Evolutionary conservation across 768 basidiomycete species (phyloP).

Genomic region (Panellus pusillus): DNA sequence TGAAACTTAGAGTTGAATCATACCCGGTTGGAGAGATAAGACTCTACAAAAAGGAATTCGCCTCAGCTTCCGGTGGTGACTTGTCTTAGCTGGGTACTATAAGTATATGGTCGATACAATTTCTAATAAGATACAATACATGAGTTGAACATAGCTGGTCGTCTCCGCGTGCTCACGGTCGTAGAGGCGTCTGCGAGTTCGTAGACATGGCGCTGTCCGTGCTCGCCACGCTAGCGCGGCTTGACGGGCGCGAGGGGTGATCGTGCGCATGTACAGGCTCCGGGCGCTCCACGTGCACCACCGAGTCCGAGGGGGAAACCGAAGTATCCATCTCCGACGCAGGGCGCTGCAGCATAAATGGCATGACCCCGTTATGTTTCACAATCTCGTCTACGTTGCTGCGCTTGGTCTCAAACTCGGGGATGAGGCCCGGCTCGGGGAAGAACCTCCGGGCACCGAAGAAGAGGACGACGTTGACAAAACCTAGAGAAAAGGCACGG

Average conservation of each 20-base stretch:
- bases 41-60: too few species aligned
- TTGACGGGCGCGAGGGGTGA: background rate
- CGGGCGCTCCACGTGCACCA: too few species aligned
- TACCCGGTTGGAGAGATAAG: too few species aligned
- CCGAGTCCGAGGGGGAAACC: too few species aligned
- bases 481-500: constrained; percentile 17
- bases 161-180: background rate
- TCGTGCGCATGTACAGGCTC: background rate
- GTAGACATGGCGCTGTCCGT: too few species aligned
- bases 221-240: too few species aligned
- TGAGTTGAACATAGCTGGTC: too few species aligned
- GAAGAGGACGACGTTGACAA: constrained; percentile 34
- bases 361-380: constrained; percentile 20
- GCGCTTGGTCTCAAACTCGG: constrained; percentile 26
- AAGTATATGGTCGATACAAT: too few species aligned
- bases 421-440: constrained; percentile 23
- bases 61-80: too few species aligned
- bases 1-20: background rate
- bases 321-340: background rate
- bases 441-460: constrained; percentile 24
- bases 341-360: constrained; percentile 20
- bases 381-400: constrained; percentile 12
- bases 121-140: too few species aligned
- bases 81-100: too few species aligned
- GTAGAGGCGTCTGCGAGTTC: background rate